These are phyloP conservation scores for Silene conica DNA, from an alignment of 148 eudicot species.

Conservation along the genomic window DNA sequence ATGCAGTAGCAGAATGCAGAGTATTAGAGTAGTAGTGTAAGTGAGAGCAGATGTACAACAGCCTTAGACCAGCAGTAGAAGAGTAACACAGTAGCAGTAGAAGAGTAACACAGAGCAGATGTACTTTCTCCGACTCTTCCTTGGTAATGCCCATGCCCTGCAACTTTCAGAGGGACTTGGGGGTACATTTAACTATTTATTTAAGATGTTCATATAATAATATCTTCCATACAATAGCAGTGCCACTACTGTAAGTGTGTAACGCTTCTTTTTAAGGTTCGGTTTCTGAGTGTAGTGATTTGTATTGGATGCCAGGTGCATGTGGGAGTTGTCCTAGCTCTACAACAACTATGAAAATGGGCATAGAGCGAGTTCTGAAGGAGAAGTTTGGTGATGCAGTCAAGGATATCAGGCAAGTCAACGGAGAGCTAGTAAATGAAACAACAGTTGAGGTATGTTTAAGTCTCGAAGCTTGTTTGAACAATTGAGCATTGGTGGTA, in stretches of 20 bases:
- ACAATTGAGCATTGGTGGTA: too few relatives aligned
- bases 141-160: too few relatives aligned
- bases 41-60: too few relatives aligned
- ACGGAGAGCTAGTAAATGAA: constrained; percentile 47
- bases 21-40: too few relatives aligned
- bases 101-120: too few relatives aligned
- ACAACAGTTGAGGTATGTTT: constrained; percentile 67
- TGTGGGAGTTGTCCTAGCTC: constrained; percentile 96
- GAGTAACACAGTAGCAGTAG: too few relatives aligned
- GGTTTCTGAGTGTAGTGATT: neutral
- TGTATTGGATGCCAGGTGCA: constrained; percentile 51
- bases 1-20: too few relatives aligned
- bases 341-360: constrained; percentile 93
- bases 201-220: neutral
- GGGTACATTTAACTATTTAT: too few relatives aligned
- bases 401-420: constrained; percentile 71
- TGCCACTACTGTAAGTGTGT: neutral
- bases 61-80: too few relatives aligned
- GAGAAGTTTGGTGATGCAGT: constrained; percentile 90
- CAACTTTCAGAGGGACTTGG: too few relatives aligned
- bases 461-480: neutral
- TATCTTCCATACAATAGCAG: neutral
- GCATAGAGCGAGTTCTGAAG: constrained; percentile 78
- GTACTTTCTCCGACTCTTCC: too few relatives aligned
- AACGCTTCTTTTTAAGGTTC: too few relatives aligned